Conservation (phyloP, 768 basidiomycete genomes). For the Boletus tylopilopsis region DNA sequence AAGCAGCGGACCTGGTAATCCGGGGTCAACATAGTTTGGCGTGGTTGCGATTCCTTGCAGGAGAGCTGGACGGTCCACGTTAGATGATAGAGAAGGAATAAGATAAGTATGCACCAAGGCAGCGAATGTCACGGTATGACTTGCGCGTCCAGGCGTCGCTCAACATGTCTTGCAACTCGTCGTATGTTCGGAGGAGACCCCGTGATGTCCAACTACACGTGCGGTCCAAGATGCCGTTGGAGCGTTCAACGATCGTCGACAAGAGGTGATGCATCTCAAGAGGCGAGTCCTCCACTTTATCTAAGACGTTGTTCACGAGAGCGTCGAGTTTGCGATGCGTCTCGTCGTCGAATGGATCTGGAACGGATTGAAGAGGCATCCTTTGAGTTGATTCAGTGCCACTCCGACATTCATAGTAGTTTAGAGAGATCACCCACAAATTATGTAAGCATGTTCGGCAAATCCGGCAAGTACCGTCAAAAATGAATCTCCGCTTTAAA, state of each 20-base stretch:
- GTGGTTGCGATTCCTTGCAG: neutral
- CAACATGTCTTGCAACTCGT: neutral
- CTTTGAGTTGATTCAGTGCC: no score
- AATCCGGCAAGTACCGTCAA: slow-evolving; percentile 9
- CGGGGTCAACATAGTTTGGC: neutral
- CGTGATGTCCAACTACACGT: neutral
- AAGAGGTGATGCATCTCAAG: neutral
- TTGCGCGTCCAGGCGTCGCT: neutral
- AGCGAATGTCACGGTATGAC: neutral
- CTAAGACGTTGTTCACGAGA: neutral
- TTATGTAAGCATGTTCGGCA: slow-evolving; percentile 8
- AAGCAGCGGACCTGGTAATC: neutral
- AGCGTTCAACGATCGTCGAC: neutral
- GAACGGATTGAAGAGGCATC: no score
- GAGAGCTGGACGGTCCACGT: neutral
- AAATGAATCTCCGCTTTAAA: slow-evolving; percentile 23
- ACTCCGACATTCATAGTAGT: no score
- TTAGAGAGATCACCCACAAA: no score
- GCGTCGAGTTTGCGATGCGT: no score
- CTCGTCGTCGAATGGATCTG: no score
- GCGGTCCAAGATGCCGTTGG: neutral
- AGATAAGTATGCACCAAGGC: neutral
- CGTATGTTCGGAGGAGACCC: neutral
- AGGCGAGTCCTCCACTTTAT: neutral
- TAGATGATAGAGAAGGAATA: neutral